Conservation (phyloP, 2,329 filamentous ascomycete genomes). For the Plenodomus tracheiphilus region DNA sequence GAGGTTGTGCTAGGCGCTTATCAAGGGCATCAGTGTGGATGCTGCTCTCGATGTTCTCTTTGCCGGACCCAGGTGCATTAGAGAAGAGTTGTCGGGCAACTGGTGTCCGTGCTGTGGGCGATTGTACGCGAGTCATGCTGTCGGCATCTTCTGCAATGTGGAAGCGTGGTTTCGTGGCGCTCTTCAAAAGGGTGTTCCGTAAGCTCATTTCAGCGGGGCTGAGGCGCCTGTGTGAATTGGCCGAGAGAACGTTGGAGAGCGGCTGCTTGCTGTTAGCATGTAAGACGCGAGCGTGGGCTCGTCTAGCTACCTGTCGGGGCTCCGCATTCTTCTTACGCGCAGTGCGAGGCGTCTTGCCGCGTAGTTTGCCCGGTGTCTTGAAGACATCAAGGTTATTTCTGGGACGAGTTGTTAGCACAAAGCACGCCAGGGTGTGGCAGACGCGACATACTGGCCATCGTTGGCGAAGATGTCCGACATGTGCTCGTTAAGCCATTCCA, state of each 20-base stretch:
- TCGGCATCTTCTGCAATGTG: conserved; percentile 61
- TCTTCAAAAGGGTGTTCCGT: conserved; percentile 54
- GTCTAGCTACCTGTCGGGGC: conserved; percentile 65
- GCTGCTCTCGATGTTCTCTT: conserved; percentile 29
- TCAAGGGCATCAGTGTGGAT: conserved; percentile 33
- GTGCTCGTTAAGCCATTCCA: conserved; percentile 98
- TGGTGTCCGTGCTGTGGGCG: conserved; percentile 31
- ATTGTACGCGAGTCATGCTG: conserved; percentile 29
- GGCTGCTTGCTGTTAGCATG: conserved; percentile 43
- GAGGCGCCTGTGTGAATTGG: conserved; percentile 48
- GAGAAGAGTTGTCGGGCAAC: conserved; percentile 34
- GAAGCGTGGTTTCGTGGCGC: conserved; percentile 63
- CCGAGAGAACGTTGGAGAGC: conserved; percentile 53
- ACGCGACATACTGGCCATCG: conserved; percentile 74
- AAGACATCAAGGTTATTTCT: conserved; percentile 95
- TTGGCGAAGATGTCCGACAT: conserved; percentile 92
- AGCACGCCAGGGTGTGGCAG: conserved; percentile 5
- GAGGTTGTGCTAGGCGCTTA: conserved; percentile 44
- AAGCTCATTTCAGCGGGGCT: conserved; percentile 59
- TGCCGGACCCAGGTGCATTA: conserved; percentile 30
- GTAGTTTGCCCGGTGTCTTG: conserved; percentile 85
- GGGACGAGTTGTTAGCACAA: conserved; percentile 26
- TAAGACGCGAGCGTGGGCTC: conserved; percentile 48
- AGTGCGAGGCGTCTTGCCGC: conserved; percentile 78
- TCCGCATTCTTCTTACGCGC: conserved; percentile 63